Conservation (phyloP, 1,139 yeast genomes). For the Blastobotrys elegans region DNA sequence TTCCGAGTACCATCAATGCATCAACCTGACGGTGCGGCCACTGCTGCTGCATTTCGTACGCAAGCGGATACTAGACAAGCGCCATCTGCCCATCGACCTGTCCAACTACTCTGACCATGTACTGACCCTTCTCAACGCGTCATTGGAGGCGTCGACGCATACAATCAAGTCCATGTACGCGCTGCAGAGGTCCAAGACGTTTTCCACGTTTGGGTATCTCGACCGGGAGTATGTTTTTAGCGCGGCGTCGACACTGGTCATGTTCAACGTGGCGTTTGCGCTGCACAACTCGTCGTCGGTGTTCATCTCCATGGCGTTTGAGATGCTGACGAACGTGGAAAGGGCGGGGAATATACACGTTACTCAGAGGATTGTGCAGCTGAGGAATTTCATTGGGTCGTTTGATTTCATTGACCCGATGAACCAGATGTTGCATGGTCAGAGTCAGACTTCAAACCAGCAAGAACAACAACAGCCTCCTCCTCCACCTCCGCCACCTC, state of each 20-base stretch:
- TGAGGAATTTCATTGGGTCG: constrained; percentile 18
- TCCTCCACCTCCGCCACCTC: neutral
- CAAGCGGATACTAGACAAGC: constrained; percentile 52
- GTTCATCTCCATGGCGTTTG: constrained; percentile 12
- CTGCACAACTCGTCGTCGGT: constrained; percentile 7
- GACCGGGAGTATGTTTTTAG: constrained; percentile 82
- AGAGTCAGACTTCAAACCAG: constrained; percentile 1
- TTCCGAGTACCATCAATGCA: constrained; percentile 84
- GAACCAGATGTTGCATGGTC: neutral
- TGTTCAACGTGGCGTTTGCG: constrained; percentile 16
- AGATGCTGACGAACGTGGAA: constrained; percentile 11
- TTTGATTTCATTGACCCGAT: constrained; percentile 17
- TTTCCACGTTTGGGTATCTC: constrained; percentile 83
- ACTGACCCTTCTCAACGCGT: constrained; percentile 65
- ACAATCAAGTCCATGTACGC: constrained; percentile 73
- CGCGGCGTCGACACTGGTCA: constrained; percentile 64
- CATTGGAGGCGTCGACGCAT: constrained; percentile 79
- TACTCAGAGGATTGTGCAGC: constrained; percentile 16
- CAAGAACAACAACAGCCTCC: constrained; percentile 3
- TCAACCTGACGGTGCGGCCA: constrained; percentile 78
- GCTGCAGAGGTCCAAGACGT: constrained; percentile 67
- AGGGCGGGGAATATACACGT: constrained; percentile 8
- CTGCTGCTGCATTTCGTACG: constrained; percentile 74
- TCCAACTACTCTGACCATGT: constrained; percentile 65
- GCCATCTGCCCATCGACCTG: constrained; percentile 57